These are phyloP conservation scores for Fusarium chlamydosporum DNA, from an alignment of 2,329 filamentous ascomycete genomes.

Conservation along the genomic window DNA sequence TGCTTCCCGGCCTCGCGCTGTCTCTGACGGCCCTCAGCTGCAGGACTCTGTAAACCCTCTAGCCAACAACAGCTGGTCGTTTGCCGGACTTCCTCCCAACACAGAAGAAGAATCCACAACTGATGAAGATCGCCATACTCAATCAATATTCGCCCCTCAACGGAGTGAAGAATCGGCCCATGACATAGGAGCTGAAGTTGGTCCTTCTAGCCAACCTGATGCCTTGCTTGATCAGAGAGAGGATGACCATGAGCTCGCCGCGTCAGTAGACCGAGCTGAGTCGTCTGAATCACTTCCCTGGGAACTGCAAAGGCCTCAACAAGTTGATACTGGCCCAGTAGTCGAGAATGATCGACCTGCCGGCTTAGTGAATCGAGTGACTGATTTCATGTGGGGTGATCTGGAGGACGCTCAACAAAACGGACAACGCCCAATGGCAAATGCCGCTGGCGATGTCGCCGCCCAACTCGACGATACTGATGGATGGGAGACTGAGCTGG, in stretches of 20 bases:
- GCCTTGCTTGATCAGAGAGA: slow-evolving; percentile 6
- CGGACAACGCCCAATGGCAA: slow-evolving; percentile 57
- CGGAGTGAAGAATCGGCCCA: background rate
- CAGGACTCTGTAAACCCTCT: slow-evolving; percentile 64
- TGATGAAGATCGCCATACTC: background rate
- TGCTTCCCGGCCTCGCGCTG: slow-evolving; percentile 63
- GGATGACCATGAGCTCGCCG: slow-evolving; percentile 5
- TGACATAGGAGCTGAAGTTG: slow-evolving; percentile 1
- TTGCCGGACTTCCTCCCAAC: slow-evolving; percentile 59
- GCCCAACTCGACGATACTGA: slow-evolving; percentile 55
- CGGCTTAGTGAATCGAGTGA: slow-evolving; percentile 57
- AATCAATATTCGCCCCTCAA: slow-evolving; percentile 7
- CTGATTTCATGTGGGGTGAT: slow-evolving; percentile 74
- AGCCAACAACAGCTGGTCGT: slow-evolving; percentile 74
- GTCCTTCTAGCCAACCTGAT: slow-evolving; percentile 3
- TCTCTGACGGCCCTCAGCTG: slow-evolving; percentile 69
- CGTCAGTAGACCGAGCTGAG: slow-evolving; percentile 18
- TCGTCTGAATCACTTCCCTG: background rate
- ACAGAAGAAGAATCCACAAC: slow-evolving; percentile 22
- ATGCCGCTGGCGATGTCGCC: slow-evolving; percentile 53
- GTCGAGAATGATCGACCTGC: slow-evolving; percentile 32
- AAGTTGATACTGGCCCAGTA: slow-evolving; percentile 26
- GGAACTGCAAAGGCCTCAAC: slow-evolving; percentile 18
- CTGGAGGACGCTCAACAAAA: slow-evolving; percentile 57
- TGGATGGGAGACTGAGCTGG: slow-evolving; percentile 58